phyloP scores from a whole-genome alignment of 1,139 yeast species.

The Lodderomyces jiufengensis region DNA sequence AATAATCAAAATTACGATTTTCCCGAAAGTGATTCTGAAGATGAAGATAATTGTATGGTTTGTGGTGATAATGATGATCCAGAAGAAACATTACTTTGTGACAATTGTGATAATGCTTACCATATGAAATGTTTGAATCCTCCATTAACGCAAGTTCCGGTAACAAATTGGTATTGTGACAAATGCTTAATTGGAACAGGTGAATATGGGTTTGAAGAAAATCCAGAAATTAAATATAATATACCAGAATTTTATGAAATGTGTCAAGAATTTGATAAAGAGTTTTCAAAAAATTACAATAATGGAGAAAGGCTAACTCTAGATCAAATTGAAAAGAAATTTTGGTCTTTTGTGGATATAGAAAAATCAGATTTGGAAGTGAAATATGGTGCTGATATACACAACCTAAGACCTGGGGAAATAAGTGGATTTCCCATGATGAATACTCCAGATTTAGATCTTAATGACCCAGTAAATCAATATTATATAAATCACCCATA shows the following conservation, averaged over 20 bases:
- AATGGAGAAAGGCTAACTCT: conserved; percentile 32
- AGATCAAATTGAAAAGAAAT: conserved; percentile 48
- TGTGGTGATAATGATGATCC: conserved; percentile 54
- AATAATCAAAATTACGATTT: conserved; percentile 19
- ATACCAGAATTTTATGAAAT: conserved; percentile 56
- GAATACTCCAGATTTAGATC: conserved; percentile 23
- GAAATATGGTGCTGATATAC: conserved; percentile 77
- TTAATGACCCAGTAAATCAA: conserved; percentile 19
- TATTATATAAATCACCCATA: conserved; percentile 56
- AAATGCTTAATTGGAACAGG: conserved; percentile 83
- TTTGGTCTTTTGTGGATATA: conserved; percentile 56
- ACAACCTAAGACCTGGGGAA: conserved; percentile 55
- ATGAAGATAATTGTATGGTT: conserved; percentile 45
- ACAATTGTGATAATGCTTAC: conserved; percentile 66
- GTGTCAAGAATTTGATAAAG: conserved; percentile 49
- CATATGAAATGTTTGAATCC: conserved; percentile 65
- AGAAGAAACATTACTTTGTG: conserved; percentile 56
- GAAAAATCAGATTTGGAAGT: conserved; percentile 50
- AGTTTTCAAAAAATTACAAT: conserved; percentile 31
- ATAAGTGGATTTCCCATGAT: conserved; percentile 65
- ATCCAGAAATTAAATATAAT: conserved; percentile 52
- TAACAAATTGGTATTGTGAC: conserved; percentile 74
- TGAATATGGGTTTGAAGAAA: conserved; percentile 85
- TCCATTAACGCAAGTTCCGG: conserved; percentile 47
- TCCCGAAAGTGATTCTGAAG: conserved; percentile 28